A percentile compares a stretch with the other conserved stretches of the same genome.
Evolutionary conservation across 2,329 filamentous ascomycete species (phyloP).

Genomic region (Chaetomium strumarium): DNA sequence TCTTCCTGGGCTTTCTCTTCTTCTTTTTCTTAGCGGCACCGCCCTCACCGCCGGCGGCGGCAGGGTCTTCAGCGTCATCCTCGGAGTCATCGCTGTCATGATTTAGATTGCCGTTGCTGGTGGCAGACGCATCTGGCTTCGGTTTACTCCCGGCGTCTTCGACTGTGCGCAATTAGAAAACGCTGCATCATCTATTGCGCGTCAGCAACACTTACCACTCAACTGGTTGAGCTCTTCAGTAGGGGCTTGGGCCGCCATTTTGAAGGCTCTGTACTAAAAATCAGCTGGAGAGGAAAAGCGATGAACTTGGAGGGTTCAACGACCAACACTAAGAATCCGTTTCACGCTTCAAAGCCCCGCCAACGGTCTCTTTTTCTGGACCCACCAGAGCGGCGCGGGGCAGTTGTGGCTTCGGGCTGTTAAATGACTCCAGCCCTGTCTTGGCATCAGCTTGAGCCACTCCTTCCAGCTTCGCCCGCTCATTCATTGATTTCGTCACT

Average conservation of each 20-base stretch:
- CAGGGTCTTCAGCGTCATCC: slow-evolving; percentile 42
- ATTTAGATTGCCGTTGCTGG: slow-evolving; percentile 35
- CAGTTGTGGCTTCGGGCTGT: not conserved
- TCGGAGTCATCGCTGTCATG: slow-evolving; percentile 45
- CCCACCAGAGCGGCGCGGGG: not conserved
- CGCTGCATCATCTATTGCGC: not conserved
- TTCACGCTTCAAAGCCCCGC: no score
- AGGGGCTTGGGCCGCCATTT: slow-evolving; percentile 38
- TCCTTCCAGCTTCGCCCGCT: not conserved
- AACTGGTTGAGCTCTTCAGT: slow-evolving; percentile 39
- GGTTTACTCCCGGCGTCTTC: slow-evolving; percentile 35
- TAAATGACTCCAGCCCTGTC: no score
- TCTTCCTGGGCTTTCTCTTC: slow-evolving; percentile 71
- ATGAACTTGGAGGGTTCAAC: not conserved
- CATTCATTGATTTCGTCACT: slow-evolving; percentile 20
- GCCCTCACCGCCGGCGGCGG: slow-evolving; percentile 33
- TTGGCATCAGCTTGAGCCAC: not conserved
- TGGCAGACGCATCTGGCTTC: slow-evolving; percentile 33
- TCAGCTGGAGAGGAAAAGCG: not conserved
- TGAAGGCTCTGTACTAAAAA: slow-evolving; percentile 19
- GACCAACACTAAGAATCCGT: no score
- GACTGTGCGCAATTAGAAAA: slow-evolving; percentile 29
- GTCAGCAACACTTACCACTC: slow-evolving; percentile 29
- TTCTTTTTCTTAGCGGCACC: slow-evolving; percentile 68
- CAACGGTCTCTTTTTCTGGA: no score